phyloP scores from a whole-genome alignment of 2,329 filamentous ascomycete genomes.

The Chrysoporthe puriensis region DNA sequence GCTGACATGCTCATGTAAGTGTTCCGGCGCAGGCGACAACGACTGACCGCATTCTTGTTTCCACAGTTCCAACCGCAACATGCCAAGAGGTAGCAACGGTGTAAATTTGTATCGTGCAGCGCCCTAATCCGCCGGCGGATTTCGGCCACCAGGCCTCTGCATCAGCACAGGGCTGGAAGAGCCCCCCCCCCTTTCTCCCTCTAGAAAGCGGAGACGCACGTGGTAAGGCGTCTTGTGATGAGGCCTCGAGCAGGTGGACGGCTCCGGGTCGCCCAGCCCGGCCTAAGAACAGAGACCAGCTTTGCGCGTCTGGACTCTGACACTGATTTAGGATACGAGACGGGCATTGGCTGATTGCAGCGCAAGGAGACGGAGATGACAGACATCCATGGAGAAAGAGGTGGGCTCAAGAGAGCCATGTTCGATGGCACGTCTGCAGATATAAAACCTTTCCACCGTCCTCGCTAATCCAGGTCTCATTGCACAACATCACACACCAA shows the following conservation, averaged over 20 bases:
- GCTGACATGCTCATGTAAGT: no score
- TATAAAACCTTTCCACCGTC: not conserved
- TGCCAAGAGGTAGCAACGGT: no score
- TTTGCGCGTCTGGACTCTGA: not conserved
- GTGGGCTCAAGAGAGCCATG: not conserved
- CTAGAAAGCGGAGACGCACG: not conserved
- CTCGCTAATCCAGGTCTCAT: not conserved
- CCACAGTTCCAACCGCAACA: no score
- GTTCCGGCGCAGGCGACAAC: no score
- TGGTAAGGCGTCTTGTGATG: not conserved
- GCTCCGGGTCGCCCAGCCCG: not conserved
- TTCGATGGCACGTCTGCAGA: not conserved
- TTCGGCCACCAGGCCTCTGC: not conserved
- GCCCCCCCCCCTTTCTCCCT: not conserved
- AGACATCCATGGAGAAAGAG: not conserved
- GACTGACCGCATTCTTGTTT: no score
- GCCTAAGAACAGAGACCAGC: not conserved
- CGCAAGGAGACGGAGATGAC: not conserved
- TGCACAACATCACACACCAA: not conserved
- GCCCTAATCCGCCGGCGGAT: no score
- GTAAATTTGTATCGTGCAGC: no score
- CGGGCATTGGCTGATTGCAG: not conserved
- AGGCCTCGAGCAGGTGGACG: no score
- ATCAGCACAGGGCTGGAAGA: not conserved
- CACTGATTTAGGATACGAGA: not conserved